Evolutionary conservation across 2,329 filamentous ascomycete genomes (phyloP), one percentile per base, ranked within the genome.

Genomic region (Sphaerulina populicola): DNA sequence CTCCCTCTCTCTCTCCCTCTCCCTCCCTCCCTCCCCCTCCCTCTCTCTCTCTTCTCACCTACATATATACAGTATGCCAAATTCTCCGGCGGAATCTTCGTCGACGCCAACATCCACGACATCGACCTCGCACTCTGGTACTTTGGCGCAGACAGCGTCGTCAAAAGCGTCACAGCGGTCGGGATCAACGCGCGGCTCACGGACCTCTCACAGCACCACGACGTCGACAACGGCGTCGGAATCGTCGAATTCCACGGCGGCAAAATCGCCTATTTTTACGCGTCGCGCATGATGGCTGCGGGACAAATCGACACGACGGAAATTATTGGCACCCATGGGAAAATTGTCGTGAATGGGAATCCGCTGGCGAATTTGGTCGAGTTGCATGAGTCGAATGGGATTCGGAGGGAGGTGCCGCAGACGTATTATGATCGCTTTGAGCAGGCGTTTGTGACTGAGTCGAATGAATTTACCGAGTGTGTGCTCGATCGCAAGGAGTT

Each of bases 31-130:
- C n/a, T n/a, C n/a, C n/a, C n/a, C n/a, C n/a, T n/a, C n/a, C n/a
- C n/a, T 18, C 18, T 3, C 18, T 18, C 18, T 18, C 18, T 18
- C 18, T 18, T 2, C 18, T 18, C 18, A 18, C 18, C 18, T 2
- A n/a, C n/a, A 18, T 18, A 18, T 18, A 18, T 18, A 33, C 31
- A 75, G 18, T 86, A 85, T 66, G 80, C 82, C 10, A 72, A 80
- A 59, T 81, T 78, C 68, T 77, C 72, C 1, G 82, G 83, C 31
- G 82, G 82, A 18, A 83, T 85, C 63, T 86, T 86, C 59, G 82
- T 85, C 8, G 83, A 86, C 70, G 83, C 79, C 69, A 80, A 78
- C 46, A 80, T 86, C 61, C 83, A 86, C 70, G 83, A 86, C 60
- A 85, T 86, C 58, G 80, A 83, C 55, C 73, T 84, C 2, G 73